These are phyloP conservation scores for Vigna trinervia DNA, from an alignment of 306 rosid species.

Conservation along the genomic window DNA sequence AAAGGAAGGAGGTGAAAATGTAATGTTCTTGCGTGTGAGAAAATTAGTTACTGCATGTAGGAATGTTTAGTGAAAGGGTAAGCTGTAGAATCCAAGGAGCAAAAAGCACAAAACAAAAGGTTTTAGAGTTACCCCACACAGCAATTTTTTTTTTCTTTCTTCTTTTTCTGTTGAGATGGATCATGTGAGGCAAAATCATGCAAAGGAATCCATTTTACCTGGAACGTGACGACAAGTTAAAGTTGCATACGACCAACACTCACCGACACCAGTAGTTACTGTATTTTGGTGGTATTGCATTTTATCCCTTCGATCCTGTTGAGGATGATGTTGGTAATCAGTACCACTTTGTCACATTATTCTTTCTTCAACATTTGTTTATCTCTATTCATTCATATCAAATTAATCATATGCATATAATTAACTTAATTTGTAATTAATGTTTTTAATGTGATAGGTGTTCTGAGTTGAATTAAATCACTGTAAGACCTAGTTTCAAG, in stretches of 20 bases:
- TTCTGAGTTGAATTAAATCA: too few species aligned
- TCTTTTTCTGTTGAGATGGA: not conserved
- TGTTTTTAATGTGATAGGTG: too few species aligned
- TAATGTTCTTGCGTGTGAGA: not conserved
- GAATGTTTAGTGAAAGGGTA: constrained; percentile 11
- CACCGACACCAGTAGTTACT: constrained; percentile 29
- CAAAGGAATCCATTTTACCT: not conserved
- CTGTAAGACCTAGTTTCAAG: too few species aligned
- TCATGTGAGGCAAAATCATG: constrained; percentile 31
- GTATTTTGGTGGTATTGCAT: not conserved
- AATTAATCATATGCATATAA: too few species aligned
- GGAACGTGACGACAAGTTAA: constrained; percentile 24
- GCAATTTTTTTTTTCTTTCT: not conserved
- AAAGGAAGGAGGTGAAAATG: not conserved
- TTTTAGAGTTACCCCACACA: constrained; percentile 37
- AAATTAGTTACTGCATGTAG: constrained; percentile 40
- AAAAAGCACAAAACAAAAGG: constrained; percentile 9
- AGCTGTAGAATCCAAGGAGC: constrained; percentile 16
- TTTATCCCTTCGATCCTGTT: not conserved
- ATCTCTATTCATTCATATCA: too few species aligned
- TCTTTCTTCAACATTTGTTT: not conserved
- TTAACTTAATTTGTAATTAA: too few species aligned
- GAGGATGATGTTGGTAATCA: not conserved
- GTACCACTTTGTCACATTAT: not conserved
- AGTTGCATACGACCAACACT: not conserved